phyloP scores from a whole-genome alignment of 257 asterid species.

The Salvia miltiorrhiza region DNA sequence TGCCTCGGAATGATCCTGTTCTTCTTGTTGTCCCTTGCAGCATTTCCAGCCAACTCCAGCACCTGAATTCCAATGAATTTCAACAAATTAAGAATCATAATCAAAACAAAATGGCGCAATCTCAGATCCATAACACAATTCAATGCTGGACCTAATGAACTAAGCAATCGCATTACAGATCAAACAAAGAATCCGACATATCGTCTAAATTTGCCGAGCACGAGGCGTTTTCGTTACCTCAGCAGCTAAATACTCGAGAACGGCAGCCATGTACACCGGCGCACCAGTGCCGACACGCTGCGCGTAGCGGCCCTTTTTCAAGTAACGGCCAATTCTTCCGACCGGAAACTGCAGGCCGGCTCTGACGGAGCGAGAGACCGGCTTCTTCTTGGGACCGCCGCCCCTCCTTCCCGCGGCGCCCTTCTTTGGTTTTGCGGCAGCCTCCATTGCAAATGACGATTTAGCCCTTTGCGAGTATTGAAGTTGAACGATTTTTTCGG shows the following conservation, averaged over 20 bases:
- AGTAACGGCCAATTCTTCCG: constrained; percentile 47
- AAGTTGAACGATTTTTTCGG: background rate
- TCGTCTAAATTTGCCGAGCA: background rate
- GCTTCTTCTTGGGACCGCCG: constrained; percentile 48
- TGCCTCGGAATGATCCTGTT: constrained; percentile 49
- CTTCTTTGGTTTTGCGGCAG: constrained; percentile 34
- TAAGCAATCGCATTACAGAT: background rate
- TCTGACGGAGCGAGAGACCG: constrained; percentile 41
- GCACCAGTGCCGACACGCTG: constrained; percentile 45
- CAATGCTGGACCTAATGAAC: background rate
- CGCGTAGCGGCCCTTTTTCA: constrained; percentile 47
- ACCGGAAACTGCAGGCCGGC: constrained; percentile 54
- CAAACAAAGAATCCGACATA: background rate
- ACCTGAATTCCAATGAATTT: constrained; percentile 18
- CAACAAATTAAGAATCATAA: background rate
- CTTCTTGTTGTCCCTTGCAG: constrained; percentile 55
- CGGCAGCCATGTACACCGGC: constrained; percentile 50
- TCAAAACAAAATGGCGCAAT: background rate
- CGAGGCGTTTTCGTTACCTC: constrained; percentile 27
- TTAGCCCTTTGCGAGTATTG: background rate
- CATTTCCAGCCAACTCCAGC: constrained; percentile 52
- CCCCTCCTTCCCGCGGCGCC: constrained; percentile 47
- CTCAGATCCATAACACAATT: background rate
- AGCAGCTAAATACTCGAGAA: constrained; percentile 48
- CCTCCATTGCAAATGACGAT: constrained; percentile 32